These are phyloP conservation scores for Ostreobium quekettii DNA, from an alignment of 139 green algal species.

Conservation along the genomic window DNA sequence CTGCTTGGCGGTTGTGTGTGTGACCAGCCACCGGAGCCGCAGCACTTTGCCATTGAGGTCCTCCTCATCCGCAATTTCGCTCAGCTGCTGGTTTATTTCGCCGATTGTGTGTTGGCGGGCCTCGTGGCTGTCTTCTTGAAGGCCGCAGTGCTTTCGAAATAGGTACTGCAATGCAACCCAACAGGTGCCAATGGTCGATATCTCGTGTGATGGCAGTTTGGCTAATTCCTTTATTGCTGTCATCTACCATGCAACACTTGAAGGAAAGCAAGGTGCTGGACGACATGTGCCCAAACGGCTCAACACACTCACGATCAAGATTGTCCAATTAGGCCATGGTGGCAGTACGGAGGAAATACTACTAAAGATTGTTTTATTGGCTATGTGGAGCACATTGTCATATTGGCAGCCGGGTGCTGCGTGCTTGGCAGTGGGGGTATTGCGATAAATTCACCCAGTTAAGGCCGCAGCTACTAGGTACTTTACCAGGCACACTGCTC, in stretches of 20 bases:
- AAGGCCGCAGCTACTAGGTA: not conserved
- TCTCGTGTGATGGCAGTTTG: not conserved
- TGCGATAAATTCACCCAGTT: not conserved
- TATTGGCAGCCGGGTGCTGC: too few relatives aligned
- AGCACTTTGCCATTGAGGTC: constrained; percentile 23
- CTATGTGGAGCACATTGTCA: too few relatives aligned
- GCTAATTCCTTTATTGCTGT: too few relatives aligned
- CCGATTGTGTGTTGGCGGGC: constrained; percentile 32
- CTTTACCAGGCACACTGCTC: too few relatives aligned
- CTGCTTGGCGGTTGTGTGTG: constrained; percentile 34
- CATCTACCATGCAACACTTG: not conserved
- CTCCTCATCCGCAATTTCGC: constrained; percentile 36
- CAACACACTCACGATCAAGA: not conserved
- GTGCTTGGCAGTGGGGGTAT: not conserved
- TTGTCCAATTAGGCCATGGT: not conserved
- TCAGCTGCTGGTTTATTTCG: constrained; percentile 47
- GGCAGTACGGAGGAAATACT: not conserved
- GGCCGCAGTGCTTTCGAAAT: constrained; percentile 28
- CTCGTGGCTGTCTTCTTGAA: not conserved
- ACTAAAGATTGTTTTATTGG: too few relatives aligned
- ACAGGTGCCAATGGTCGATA: constrained; percentile 6
- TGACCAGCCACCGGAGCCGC: constrained; percentile 26
- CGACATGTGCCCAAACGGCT: too few relatives aligned
- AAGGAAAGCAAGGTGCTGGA: not conserved
- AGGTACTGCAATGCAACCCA: constrained; percentile 32